These are phyloP conservation scores for Candida endomychidarum DNA, from an alignment of 805 yeast species.

Conservation along the genomic window DNA sequence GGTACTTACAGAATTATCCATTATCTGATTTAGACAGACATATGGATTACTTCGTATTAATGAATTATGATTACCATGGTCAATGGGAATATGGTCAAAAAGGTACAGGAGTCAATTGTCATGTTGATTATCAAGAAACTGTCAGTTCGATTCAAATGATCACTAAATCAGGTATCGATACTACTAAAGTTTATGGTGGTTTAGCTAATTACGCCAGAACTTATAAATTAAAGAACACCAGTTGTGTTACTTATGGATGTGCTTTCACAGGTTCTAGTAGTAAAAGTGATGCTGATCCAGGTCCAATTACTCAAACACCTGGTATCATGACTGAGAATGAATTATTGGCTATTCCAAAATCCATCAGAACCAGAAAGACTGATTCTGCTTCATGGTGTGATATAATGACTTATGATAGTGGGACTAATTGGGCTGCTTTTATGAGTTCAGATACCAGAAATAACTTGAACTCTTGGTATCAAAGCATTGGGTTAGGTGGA, in stretches of 20 bases:
- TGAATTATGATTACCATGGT: conserved; percentile 20
- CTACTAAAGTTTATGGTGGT: conserved; percentile 20
- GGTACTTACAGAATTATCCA: conserved; percentile 18
- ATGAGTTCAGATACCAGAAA: conserved; percentile 14
- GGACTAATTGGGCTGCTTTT: conserved; percentile 20
- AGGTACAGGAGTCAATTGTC: conserved; percentile 18
- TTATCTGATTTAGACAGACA: conserved; percentile 16
- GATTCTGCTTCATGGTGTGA: conserved; percentile 18
- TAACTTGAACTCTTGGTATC: conserved; percentile 11
- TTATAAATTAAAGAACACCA: conserved; percentile 9
- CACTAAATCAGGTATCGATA: conserved; percentile 20
- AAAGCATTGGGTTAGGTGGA: conserved; percentile 19
- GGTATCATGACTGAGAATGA: conserved; percentile 20
- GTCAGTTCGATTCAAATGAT: conserved; percentile 15
- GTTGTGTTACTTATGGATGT: conserved; percentile 17
- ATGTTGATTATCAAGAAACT: conserved; percentile 14
- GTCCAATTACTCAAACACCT: conserved; percentile 12
- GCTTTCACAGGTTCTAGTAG: conserved; percentile 15
- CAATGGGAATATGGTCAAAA: conserved; percentile 13
- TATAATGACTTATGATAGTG: conserved; percentile 16
- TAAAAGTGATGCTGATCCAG: conserved; percentile 14
- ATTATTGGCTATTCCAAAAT: conserved; percentile 12
- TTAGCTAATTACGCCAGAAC: conserved; percentile 22
- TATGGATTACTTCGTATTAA: conserved; percentile 19
- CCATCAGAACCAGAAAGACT: conserved; percentile 12